Percentiles rank a stretch among this genome's conserved stretches.
phyloP scores from a whole-genome alignment of 2,329 filamentous ascomycete genomes.

The Coniella vitis region DNA sequence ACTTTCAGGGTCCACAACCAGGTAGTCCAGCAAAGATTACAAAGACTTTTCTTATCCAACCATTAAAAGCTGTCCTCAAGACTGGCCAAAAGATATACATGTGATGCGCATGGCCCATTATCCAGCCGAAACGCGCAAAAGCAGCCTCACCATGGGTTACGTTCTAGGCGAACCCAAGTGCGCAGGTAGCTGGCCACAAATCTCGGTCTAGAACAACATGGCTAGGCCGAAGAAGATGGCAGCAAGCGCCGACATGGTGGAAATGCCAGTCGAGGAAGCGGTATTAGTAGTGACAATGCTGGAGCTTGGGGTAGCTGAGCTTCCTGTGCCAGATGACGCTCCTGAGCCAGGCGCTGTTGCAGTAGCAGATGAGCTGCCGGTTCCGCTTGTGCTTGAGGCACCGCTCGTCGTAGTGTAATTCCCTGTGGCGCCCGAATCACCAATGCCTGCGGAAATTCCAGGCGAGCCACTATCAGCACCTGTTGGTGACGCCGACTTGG shows the following conservation, averaged over 20 bases:
- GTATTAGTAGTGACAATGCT: conserved; percentile 1
- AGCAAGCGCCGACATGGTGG: background rate
- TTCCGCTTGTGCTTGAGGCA: conserved; percentile 2
- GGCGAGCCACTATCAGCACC: conserved; percentile 2
- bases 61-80: too few relatives aligned
- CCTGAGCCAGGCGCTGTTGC: background rate
- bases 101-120: too few relatives aligned
- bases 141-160: too few relatives aligned
- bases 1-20: too few relatives aligned
- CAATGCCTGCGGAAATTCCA: background rate
- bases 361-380: background rate
- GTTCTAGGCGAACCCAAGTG: too few relatives aligned
- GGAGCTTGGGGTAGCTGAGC: background rate
- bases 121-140: too few relatives aligned
- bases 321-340: background rate
- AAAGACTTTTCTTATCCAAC: too few relatives aligned
- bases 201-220: background rate
- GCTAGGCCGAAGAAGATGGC: background rate
- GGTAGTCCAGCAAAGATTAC: too few relatives aligned
- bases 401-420: background rate
- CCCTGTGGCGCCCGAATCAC: background rate
- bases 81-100: too few relatives aligned
- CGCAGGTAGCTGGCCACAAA: conserved; percentile 4
- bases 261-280: background rate
- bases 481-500: background rate